phyloP scores from a whole-genome alignment of 257 asterid genomes.

The Solanum medicagineum region DNA sequence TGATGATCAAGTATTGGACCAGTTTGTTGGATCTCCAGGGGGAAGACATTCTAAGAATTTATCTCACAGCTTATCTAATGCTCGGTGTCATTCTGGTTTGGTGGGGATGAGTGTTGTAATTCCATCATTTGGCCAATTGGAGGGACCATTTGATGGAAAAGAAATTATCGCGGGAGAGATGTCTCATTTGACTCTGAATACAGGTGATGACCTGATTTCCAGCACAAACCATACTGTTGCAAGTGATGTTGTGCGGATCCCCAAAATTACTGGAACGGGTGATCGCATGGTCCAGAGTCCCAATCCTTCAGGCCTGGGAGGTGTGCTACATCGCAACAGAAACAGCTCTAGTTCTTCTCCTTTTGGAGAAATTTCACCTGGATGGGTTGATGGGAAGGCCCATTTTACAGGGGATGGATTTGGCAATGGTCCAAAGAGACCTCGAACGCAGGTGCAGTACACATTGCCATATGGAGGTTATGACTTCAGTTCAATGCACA shows the following conservation, averaged over 20 bases:
- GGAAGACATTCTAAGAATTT: constrained; percentile 5
- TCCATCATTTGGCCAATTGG: constrained; percentile 39
- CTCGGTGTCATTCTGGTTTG: constrained; percentile 17
- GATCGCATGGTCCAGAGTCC: constrained; percentile 30
- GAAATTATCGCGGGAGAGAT: constrained; percentile 15
- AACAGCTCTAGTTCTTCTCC: constrained; percentile 43
- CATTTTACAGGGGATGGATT: constrained; percentile 40
- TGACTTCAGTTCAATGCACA: constrained; percentile 39
- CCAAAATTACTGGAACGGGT: constrained; percentile 22
- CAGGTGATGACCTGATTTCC: constrained; percentile 17
- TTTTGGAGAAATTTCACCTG: constrained; percentile 40
- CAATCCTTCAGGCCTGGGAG: constrained; percentile 23
- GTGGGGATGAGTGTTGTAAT: constrained; percentile 38
- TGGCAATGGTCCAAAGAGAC: constrained; percentile 78
- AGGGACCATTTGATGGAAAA: constrained; percentile 20
- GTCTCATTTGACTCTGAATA: constrained; percentile 34
- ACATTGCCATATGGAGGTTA: constrained; percentile 58
- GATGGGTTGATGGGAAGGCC: constrained; percentile 46
- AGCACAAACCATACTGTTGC: constrained; percentile 29
- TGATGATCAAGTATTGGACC: constrained; percentile 10
- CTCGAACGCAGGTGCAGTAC: constrained; percentile 86
- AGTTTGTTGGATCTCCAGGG: constrained; percentile 15
- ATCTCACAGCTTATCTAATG: constrained; percentile 16
- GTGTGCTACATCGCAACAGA: constrained; percentile 28
- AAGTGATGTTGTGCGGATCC: constrained; percentile 17